A percentile compares a stretch with the other conserved stretches of the same genome.
Evolutionary conservation across 805 yeast species (phyloP).

Genomic region (Barnettozyma botsteinii): DNA sequence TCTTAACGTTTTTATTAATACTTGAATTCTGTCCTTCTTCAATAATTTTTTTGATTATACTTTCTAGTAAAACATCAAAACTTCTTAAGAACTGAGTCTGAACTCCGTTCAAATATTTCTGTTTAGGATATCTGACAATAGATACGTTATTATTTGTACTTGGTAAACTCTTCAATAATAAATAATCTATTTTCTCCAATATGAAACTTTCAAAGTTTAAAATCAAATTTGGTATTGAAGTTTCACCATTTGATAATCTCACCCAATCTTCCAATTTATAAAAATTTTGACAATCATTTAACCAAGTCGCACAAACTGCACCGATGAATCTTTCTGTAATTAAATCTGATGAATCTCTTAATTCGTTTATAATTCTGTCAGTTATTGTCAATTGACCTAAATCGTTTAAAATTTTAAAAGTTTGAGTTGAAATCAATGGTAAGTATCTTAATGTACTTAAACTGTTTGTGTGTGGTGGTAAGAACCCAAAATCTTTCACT

Average conservation of each 20-base stretch:
- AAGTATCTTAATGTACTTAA: conserved; percentile 51
- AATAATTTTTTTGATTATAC: conserved; percentile 35
- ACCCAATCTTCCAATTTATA: conserved; percentile 37
- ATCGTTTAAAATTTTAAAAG: conserved; percentile 37
- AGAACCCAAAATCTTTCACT: conserved; percentile 41
- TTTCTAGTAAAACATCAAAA: conserved; percentile 42
- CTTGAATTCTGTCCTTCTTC: conserved; percentile 29
- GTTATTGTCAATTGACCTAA: conserved; percentile 40
- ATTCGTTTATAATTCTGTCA: conserved; percentile 31
- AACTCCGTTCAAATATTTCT: conserved; percentile 31
- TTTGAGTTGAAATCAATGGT: conserved; percentile 38
- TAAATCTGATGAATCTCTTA: conserved; percentile 32
- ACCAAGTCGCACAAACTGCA: conserved; percentile 46
- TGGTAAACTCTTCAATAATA: conserved; percentile 31
- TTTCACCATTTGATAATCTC: conserved; percentile 30
- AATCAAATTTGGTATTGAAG: conserved; percentile 33
- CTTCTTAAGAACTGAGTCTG: conserved; percentile 37
- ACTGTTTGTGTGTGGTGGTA: conserved; percentile 63
- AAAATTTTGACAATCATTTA: conserved; percentile 41
- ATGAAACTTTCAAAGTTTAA: conserved; percentile 29
- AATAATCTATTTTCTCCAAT: conserved; percentile 28
- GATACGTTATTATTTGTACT: conserved; percentile 29
- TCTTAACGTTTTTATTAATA: conserved; percentile 26
- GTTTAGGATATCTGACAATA: conserved; percentile 32
- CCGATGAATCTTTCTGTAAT: conserved; percentile 39